Percentiles rank a stretch among this genome's conserved stretches.
Conservation (phyloP, 2,329 filamentous ascomycete species). For the Epichloe amarillans region DNA sequence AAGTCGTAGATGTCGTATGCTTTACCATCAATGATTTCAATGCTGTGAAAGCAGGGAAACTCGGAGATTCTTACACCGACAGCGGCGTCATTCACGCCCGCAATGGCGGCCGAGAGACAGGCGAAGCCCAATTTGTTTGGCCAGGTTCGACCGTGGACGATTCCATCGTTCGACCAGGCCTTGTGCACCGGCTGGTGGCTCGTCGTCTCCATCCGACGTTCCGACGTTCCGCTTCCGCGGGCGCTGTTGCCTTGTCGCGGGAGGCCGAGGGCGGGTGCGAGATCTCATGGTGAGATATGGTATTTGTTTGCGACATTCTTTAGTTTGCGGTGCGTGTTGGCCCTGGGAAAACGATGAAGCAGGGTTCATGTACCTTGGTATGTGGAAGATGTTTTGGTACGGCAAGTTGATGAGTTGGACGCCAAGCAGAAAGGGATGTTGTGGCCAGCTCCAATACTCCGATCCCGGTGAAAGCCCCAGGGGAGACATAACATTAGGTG, state of each 20-base stretch:
- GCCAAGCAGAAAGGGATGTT: too few species aligned
- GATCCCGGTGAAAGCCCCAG: too few species aligned
- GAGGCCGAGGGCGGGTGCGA: background rate
- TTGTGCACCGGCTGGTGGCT: conserved; percentile 15
- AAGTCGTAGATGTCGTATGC: too few species aligned
- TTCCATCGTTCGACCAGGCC: conserved; percentile 22
- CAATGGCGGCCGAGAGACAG: conserved; percentile 45
- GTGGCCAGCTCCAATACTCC: too few species aligned
- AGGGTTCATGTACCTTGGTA: too few species aligned
- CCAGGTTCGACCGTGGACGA: conserved; percentile 19
- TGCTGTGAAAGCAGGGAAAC: conserved; percentile 1
- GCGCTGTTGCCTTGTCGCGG: background rate
- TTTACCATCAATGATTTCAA: too few species aligned
- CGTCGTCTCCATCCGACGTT: conserved; percentile 2
- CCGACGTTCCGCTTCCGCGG: background rate
- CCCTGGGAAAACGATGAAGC: too few species aligned
- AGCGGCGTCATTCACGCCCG: conserved; percentile 50
- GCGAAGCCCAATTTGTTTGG: conserved; percentile 23
- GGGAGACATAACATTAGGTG: too few species aligned
- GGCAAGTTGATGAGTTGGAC: too few species aligned
- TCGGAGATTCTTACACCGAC: conserved; percentile 32
- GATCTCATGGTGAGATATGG: background rate
- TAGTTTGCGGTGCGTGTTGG: background rate
- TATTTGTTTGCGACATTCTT: background rate
- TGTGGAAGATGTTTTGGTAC: too few species aligned